Evolutionary conservation across 202 grass and related monocot genomes (phyloP), one percentile per base, ranked within the genome.

Genomic region (Cymbopogon flexuosus): DNA sequence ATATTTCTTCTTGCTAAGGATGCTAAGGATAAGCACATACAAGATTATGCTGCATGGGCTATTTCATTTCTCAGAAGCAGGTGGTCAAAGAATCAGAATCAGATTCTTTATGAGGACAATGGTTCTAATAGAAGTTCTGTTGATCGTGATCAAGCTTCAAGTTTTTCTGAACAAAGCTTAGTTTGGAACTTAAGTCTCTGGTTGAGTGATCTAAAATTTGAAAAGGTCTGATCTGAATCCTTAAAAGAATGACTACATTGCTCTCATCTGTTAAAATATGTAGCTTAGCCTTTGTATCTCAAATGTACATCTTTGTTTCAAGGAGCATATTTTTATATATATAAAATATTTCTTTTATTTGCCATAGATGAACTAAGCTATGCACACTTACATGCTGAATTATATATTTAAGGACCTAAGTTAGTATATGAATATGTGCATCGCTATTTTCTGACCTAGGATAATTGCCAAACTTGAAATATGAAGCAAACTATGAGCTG

Each of bases 1-100:
- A 91, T 94, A 62, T 93, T 93, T 93, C 84, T 98, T 77, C 87
- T 98, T 71, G 88, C 95, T 52, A 98, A 94, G 82, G 86, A 91
- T 42, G 82, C 81, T 65, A 83, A 88, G 72, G 90, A 98, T 93
- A 86, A 85, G 42, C 64, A 89, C 33, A 86, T 90, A 83, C 70
- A 68, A 85, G 84, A 86, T 72, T 89, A 85, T 86, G 90, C 92
- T 88, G 86, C 95, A 65, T 98, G 95, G 95, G 84, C 95, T 35
- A 84, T 93, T 86, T 92, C 92, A 69, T 89, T 98, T 93, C 88
- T 98, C 62, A 94, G 92, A 89, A 80, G 62, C 62, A 81, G 62
- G 68, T 98, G 85, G 91, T 78, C 81, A 62, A 84, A 62, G 82
- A 87, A 58, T 58, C 54, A 85, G 58, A 84, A 91, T 19, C 81